Evolutionary conservation across 306 rosid genomes (phyloP).

Genomic region (Pachyrhizus erosus): DNA sequence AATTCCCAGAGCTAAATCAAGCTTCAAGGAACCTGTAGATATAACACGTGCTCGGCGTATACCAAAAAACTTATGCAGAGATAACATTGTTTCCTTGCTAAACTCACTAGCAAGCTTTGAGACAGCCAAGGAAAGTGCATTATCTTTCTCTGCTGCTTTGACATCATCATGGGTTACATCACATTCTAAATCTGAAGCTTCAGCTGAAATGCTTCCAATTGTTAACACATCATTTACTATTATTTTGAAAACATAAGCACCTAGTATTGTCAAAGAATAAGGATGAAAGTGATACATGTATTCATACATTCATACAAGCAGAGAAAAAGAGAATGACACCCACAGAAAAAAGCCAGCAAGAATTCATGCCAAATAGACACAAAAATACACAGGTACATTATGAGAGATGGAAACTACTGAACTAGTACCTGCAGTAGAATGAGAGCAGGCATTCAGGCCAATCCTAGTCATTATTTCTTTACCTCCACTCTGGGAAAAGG

Average conservation of each 20-base stretch:
- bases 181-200: conserved; percentile 62
- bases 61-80: conserved; percentile 62
- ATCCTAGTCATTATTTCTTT: conserved; percentile 42
- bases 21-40: conserved; percentile 84
- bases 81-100: conserved; percentile 68
- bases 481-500: conserved; percentile 55
- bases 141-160: conserved; percentile 65
- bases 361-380: conserved; percentile 9
- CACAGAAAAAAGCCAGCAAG: neutral
- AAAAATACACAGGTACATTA: neutral
- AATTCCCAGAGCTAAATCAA: conserved; percentile 83
- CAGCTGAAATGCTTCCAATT: conserved; percentile 43
- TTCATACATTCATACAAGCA: neutral
- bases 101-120: conserved; percentile 71
- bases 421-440: conserved; percentile 61
- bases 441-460: conserved; percentile 42
- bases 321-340: neutral
- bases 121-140: conserved; percentile 68
- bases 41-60: conserved; percentile 62
- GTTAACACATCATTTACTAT: neutral
- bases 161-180: conserved; percentile 61
- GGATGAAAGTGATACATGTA: neutral
- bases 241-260: conserved; percentile 1
- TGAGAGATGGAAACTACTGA: conserved; percentile 13
- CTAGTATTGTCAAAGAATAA: conserved; percentile 8